These are phyloP conservation scores for Melastoma candidum DNA, from an alignment of 441 rosid species.

Conservation along the genomic window DNA sequence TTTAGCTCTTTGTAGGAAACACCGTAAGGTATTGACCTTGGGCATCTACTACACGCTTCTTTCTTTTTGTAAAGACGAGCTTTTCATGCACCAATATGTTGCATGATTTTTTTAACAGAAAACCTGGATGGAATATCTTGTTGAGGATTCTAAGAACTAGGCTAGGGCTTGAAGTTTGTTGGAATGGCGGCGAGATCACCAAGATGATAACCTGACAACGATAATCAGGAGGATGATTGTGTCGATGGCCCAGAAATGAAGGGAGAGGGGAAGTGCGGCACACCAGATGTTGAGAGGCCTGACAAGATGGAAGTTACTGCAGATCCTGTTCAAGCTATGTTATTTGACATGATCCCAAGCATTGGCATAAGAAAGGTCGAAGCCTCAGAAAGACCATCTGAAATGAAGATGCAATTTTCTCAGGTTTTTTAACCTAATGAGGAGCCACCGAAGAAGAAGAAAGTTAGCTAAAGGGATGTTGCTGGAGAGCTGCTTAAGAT, in stretches of 20 bases:
- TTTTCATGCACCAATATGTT: background rate
- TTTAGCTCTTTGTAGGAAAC: conserved; percentile 33
- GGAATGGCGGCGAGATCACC: conserved; percentile 77
- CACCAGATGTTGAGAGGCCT: conserved; percentile 14
- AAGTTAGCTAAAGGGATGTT: conserved; percentile 79
- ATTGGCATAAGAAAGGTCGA: conserved; percentile 42
- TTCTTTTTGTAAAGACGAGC: conserved; percentile 6
- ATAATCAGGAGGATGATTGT: too few species aligned
- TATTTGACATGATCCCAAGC: conserved; percentile 74
- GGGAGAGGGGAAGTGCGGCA: conserved; percentile 3
- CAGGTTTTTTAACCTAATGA: conserved; percentile 5
- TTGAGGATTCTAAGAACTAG: conserved; percentile 52
- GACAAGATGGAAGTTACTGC: conserved; percentile 32
- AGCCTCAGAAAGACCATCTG: conserved; percentile 9
- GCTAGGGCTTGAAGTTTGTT: conserved; percentile 58
- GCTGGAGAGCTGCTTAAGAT: conserved; percentile 59
- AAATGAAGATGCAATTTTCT: conserved; percentile 10
- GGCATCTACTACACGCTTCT: conserved; percentile 10
- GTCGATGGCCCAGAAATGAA: conserved; percentile 8
- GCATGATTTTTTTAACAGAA: conserved; percentile 25
- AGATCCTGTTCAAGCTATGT: conserved; percentile 81
- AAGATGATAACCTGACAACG: conserved; percentile 11
- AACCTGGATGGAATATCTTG: conserved; percentile 44
- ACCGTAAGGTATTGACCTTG: conserved; percentile 32
- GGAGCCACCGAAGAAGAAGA: conserved; percentile 54